These are phyloP conservation scores for Aureobasidium sp. DNA, from an alignment of 2,329 filamentous ascomycete species.

Conservation along the genomic window DNA sequence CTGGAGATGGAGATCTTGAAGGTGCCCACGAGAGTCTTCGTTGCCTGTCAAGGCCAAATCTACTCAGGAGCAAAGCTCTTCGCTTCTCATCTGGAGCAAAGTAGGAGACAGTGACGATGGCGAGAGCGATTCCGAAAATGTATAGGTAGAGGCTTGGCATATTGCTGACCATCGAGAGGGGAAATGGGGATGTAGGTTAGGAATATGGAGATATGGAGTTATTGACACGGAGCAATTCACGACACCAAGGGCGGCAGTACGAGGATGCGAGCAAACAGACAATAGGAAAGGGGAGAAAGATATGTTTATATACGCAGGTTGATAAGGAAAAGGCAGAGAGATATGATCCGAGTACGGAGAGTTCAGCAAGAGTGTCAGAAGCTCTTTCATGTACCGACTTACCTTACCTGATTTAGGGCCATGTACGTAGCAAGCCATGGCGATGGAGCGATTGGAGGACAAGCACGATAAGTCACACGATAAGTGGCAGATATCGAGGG, in stretches of 20 bases:
- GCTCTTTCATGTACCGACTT: not conserved
- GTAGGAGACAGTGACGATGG: slow-evolving; percentile 24
- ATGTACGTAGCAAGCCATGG: not conserved
- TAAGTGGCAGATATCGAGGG: not conserved
- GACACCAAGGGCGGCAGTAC: not conserved
- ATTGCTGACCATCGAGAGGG: not conserved
- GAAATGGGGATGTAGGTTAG: not conserved
- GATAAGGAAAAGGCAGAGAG: not conserved
- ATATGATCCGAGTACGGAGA: not conserved
- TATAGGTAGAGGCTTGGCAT: slow-evolving; percentile 24
- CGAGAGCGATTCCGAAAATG: slow-evolving; percentile 28
- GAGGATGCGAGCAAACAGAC: not conserved
- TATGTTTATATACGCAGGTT: not conserved
- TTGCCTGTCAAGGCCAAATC: slow-evolving; percentile 35
- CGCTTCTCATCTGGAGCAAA: slow-evolving; percentile 30
- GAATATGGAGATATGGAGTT: not conserved
- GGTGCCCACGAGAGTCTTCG: slow-evolving; percentile 46
- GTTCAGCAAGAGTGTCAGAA: not conserved
- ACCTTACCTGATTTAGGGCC: not conserved
- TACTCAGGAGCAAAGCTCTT: slow-evolving; percentile 34
- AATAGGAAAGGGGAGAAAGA: not conserved
- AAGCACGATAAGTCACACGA: not conserved
- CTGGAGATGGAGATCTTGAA: slow-evolving; percentile 46
- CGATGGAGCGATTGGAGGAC: not conserved
- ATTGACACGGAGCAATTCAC: not conserved